These are phyloP conservation scores for Aureobasidium sp. DNA, from an alignment of 2,329 filamentous ascomycete species.

Conservation along the genomic window DNA sequence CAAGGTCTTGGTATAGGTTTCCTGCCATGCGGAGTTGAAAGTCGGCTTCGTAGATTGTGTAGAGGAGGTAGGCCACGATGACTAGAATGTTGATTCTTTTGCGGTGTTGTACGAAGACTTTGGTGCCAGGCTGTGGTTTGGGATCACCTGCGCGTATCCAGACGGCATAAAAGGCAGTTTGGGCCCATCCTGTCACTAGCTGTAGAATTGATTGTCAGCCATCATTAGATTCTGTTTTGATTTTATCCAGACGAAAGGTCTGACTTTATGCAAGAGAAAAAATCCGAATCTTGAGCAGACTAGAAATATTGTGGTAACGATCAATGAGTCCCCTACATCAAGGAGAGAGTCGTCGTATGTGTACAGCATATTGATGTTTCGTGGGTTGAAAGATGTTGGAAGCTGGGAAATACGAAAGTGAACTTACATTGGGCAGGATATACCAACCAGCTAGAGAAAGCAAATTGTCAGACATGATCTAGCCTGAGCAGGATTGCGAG, in stretches of 20 bases:
- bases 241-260: background rate
- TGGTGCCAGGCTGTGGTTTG: conserved; percentile 59
- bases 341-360: background rate
- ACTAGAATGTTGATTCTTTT: conserved; percentile 77
- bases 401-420: background rate
- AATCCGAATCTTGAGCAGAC: background rate
- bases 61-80: conserved; percentile 73
- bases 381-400: background rate
- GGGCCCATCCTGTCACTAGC: conserved; percentile 70
- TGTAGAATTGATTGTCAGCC: conserved; percentile 27
- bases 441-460: conserved; percentile 53
- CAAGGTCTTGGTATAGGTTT: conserved; percentile 73
- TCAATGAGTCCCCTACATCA: background rate
- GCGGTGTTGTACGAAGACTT: conserved; percentile 63
- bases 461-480: conserved; percentile 33
- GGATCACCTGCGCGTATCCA: conserved; percentile 84
- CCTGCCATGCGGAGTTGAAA: conserved; percentile 62
- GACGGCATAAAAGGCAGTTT: conserved; percentile 76
- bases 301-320: background rate
- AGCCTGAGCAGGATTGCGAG: background rate
- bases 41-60: conserved; percentile 90
- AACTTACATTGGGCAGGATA: conserved; percentile 50
- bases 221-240: background rate
- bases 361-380: background rate
- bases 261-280: background rate